Evolutionary conservation across 352 stramenopile genomes (phyloP).

Genomic region (Pythium insidiosum): DNA sequence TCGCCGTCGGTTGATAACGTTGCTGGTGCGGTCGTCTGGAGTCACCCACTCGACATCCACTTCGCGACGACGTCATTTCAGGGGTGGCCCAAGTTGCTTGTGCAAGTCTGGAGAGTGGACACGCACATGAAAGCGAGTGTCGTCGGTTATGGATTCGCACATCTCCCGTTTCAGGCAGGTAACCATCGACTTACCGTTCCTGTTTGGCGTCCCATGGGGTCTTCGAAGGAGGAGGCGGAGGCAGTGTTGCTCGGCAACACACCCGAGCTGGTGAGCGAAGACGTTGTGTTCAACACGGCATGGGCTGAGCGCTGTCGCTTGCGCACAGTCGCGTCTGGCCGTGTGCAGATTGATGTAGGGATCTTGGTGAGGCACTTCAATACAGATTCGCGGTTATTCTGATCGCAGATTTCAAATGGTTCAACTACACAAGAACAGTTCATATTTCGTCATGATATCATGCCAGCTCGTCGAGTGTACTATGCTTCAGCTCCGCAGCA

Average conservation of each 20-base stretch:
- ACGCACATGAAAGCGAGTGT: constrained; percentile 34
- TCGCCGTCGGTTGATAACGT: constrained; percentile 10
- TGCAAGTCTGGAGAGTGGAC: constrained; percentile 60
- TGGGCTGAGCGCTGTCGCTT: constrained; percentile 55
- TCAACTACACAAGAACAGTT: too few relatives aligned
- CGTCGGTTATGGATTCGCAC: constrained; percentile 49
- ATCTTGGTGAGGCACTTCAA: constrained; percentile 48
- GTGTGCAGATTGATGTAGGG: constrained; percentile 34
- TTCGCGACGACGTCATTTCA: constrained; percentile 45
- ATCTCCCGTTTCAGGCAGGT: constrained; percentile 43
- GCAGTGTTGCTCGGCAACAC: constrained; percentile 40
- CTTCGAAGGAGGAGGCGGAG: constrained; percentile 35
- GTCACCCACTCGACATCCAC: constrained; percentile 62
- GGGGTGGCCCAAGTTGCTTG: constrained; percentile 52
- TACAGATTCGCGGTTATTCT: background rate
- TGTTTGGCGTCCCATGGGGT: constrained; percentile 57
- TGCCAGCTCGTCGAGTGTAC: constrained; percentile 4
- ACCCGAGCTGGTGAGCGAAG: constrained; percentile 42
- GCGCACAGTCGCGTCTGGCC: constrained; percentile 48
- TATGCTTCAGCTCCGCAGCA: constrained; percentile 9
- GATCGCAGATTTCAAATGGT: background rate
- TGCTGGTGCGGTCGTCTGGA: constrained; percentile 32
- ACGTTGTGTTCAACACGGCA: constrained; percentile 45
- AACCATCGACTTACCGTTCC: constrained; percentile 33
- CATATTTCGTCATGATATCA: too few relatives aligned